Percentiles rank a stretch among this genome's conserved stretches.
These are phyloP conservation scores for Cladosporium sp. DNA, from an alignment of 2,329 filamentous ascomycete genomes.

Conservation along the genomic window DNA sequence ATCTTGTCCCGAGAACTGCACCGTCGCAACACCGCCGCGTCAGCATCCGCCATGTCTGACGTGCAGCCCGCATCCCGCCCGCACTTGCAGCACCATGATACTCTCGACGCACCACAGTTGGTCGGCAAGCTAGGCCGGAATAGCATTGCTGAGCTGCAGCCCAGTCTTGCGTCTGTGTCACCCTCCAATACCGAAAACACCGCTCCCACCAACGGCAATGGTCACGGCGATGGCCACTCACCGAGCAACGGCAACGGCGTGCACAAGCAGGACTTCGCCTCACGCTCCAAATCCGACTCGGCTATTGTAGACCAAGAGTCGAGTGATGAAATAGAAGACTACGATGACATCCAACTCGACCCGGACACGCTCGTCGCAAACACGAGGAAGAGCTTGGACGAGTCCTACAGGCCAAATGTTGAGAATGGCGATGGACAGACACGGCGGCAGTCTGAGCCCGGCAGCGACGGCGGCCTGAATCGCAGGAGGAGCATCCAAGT, in stretches of 20 bases:
- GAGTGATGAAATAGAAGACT: slow-evolving; percentile 37
- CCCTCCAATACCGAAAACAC: slow-evolving; percentile 28
- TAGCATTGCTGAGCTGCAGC: slow-evolving; percentile 8
- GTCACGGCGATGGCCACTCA: slow-evolving; percentile 45
- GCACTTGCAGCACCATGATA: slow-evolving; percentile 16
- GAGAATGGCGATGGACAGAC: not conserved
- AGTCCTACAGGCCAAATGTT: slow-evolving; percentile 14
- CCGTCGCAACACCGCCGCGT: too few species aligned
- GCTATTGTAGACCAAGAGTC: slow-evolving; percentile 10
- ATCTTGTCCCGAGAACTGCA: too few species aligned
- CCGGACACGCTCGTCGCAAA: slow-evolving; percentile 32
- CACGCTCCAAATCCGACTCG: slow-evolving; percentile 7
- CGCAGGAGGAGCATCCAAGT: slow-evolving; percentile 40
- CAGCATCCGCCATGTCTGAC: not conserved
- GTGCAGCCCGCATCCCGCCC: slow-evolving; percentile 13
- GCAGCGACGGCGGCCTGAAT: slow-evolving; percentile 14
- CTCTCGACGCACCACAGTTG: slow-evolving; percentile 18
- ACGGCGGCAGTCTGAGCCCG: slow-evolving; percentile 8
- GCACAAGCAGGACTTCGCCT: slow-evolving; percentile 3
- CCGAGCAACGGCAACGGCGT: slow-evolving; percentile 15
- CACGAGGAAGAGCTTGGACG: slow-evolving; percentile 25
- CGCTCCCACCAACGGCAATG: slow-evolving; percentile 54
- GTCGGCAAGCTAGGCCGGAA: slow-evolving; percentile 8
- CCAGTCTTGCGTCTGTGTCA: not conserved
- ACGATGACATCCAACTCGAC: slow-evolving; percentile 33